These are phyloP conservation scores for Apostasia ramifera DNA, from an alignment of 106 monocot species.

Conservation along the genomic window DNA sequence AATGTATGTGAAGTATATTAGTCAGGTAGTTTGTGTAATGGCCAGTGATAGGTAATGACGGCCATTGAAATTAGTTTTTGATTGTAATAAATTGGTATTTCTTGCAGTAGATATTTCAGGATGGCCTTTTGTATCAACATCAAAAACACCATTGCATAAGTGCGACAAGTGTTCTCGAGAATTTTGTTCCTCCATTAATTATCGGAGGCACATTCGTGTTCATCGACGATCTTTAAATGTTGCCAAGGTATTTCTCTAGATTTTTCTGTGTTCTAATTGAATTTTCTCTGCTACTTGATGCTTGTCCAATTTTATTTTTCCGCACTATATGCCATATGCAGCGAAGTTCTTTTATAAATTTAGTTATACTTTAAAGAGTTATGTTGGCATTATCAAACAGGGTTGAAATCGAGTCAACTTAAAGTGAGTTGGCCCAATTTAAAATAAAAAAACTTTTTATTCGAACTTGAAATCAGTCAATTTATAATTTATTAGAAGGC, in stretches of 20 bases:
- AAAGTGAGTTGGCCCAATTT: too few relatives aligned
- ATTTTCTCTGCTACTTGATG: neutral
- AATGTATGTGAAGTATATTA: conserved; percentile 81
- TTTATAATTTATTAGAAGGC: too few relatives aligned
- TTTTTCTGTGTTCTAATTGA: neutral
- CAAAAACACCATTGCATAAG: conserved; percentile 71
- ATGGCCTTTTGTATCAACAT: conserved; percentile 74
- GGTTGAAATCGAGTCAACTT: too few relatives aligned
- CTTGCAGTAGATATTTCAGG: conserved; percentile 64
- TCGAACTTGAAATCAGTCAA: too few relatives aligned
- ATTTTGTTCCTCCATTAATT: conserved; percentile 84
- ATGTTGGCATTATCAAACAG: too few relatives aligned
- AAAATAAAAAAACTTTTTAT: too few relatives aligned
- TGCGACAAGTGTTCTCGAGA: conserved; percentile 81
- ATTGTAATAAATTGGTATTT: conserved; percentile 4
- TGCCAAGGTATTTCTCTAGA: conserved; percentile 40
- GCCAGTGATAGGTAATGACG: conserved; percentile 37
- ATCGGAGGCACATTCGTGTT: conserved; percentile 66
- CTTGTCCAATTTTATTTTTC: too few relatives aligned
- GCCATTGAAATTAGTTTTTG: conserved; percentile 13
- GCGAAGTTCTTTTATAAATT: too few relatives aligned
- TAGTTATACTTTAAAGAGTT: too few relatives aligned
- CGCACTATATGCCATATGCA: neutral
- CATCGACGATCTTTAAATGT: conserved; percentile 63
- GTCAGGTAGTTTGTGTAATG: conserved; percentile 64